Percentiles rank a stretch among this genome's conserved stretches.
Evolutionary conservation across 352 stramenopile species (phyloP).

Genomic region (Phytophthora agathidicida): DNA sequence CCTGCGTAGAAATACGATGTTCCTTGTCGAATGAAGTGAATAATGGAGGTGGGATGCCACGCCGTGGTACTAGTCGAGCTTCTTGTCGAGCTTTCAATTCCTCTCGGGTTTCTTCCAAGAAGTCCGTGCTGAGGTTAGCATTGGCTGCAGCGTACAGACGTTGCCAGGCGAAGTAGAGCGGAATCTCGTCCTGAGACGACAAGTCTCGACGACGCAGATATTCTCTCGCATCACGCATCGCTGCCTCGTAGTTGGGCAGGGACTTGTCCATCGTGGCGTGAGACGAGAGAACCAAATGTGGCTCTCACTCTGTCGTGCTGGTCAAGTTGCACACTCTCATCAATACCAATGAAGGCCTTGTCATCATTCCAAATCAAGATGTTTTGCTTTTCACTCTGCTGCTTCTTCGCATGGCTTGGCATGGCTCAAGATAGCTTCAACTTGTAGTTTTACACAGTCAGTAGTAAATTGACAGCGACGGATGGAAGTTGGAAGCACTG

Average conservation of each 20-base stretch:
- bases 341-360: too few species aligned
- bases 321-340: constrained; percentile 3
- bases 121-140: constrained; percentile 52
- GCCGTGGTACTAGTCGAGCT: constrained; percentile 38
- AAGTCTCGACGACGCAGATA: constrained; percentile 50
- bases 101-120: constrained; percentile 35
- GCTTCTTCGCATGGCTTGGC: constrained; percentile 12
- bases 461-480: not conserved
- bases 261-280: constrained; percentile 19
- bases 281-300: constrained; percentile 31
- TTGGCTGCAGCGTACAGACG: constrained; percentile 53
- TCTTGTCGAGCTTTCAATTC: constrained; percentile 42
- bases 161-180: constrained; percentile 65
- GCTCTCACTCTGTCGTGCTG: not conserved
- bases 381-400: constrained; percentile 2
- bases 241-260: constrained; percentile 42
- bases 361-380: constrained; percentile 29
- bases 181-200: constrained; percentile 52
- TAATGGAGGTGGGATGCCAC: constrained; percentile 32
- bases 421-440: constrained; percentile 31
- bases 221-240: constrained; percentile 37
- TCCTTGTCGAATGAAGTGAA: constrained; percentile 37
- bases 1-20: constrained; percentile 31
- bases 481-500: constrained; percentile 15
- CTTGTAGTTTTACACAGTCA: too few species aligned